Evolutionary conservation across 306 rosid species (phyloP), one percentile per base, ranked within the genome.

Genomic region (Cicer yamashitae): DNA sequence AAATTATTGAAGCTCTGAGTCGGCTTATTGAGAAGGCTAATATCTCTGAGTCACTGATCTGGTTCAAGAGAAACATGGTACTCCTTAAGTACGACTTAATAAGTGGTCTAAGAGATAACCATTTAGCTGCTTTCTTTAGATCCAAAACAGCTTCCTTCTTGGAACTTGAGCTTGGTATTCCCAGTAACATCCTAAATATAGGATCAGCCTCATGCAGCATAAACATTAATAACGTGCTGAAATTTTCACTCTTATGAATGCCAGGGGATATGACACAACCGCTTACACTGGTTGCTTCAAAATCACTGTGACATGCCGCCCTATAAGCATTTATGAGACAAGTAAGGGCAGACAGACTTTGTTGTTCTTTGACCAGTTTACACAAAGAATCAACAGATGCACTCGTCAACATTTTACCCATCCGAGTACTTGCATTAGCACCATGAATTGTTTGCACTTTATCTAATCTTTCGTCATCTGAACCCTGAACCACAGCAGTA

Each of bases 81-180:
- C 96, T 92, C 79, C 96, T 89, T 45, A 94, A 70, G 77, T 89
- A 94, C 1, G 93, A 90, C 81, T 91, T 94, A 57, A 94, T 57
- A 71, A 84, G 83, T 1, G 96, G 93, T 83, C 78, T 86, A 20
- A 88, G n/a, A 58, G 84, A 77, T 59, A 80, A 79, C 97, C 96
- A 90, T 70, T 88, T 90, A 75, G 83, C 13, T 43, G 85, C 58
- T 75, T 85, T 92, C 82, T 83, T 90, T 67, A 88, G 76, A 67
- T 89, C 96, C 85, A 84, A 83, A 73, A 81, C 70, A 65, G 82
- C 56, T 81, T 94, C 93, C 82, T 89, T 92, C 88, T 20, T 91
- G 67, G 65, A 52, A 83, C 79, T 83, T 11, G 87, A 70, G 76
- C 62, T 83, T 63, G 87, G 72, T 71, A 94, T 77, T 72, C 93